phyloP scores from a whole-genome alignment of 169 alveolate genomes.

The Plasmodium gonderi region DNA sequence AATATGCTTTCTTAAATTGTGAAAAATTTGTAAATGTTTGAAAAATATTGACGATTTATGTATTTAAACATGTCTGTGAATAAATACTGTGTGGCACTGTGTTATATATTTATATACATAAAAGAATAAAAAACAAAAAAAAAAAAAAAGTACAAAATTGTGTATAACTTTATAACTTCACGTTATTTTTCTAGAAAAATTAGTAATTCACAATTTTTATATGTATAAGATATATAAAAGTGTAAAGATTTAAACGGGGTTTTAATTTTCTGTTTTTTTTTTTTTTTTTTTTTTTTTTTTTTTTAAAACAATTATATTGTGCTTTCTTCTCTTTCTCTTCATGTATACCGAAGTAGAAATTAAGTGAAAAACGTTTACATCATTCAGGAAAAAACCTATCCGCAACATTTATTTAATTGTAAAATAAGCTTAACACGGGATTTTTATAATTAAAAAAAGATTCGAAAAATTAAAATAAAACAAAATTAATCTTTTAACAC shows the following conservation, averaged over 20 bases:
- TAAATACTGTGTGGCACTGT: neutral
- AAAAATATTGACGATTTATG: neutral
- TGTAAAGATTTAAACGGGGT: neutral
- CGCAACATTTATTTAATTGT: neutral
- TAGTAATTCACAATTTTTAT: neutral
- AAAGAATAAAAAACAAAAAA: conserved; percentile 1
- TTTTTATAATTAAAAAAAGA: neutral
- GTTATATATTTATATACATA: neutral
- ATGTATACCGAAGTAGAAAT: neutral
- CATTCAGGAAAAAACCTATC: neutral
- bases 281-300: neutral
- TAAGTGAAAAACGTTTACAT: neutral
- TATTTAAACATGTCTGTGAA: neutral
- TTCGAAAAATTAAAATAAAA: neutral
- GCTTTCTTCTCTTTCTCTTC: neutral
- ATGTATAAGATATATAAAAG: neutral
- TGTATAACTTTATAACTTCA: too few relatives aligned
- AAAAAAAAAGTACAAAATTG: too few relatives aligned
- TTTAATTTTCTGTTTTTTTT: neutral
- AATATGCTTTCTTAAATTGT: neutral
- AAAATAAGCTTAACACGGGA: neutral
- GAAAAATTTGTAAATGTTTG: neutral
- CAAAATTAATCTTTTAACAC: neutral
- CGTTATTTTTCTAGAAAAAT: too few relatives aligned
- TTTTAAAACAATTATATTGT: neutral